A percentile compares a stretch with the other conserved stretches of the same genome.
Evolutionary conservation across 768 basidiomycete genomes (phyloP).

Genomic region (Rhizopogon vulgaris): DNA sequence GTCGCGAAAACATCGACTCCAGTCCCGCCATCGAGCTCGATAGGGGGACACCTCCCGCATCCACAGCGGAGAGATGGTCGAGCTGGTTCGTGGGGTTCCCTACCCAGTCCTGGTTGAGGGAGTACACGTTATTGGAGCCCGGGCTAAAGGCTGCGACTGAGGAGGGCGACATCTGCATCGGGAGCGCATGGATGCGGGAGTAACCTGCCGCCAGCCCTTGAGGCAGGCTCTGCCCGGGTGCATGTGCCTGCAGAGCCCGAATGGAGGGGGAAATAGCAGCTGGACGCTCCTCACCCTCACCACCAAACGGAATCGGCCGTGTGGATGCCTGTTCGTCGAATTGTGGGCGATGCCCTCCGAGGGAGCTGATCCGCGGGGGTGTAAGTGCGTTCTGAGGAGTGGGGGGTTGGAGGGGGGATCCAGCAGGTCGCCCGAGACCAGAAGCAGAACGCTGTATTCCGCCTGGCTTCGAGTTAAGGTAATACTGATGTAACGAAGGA

Average conservation of each 20-base stretch:
- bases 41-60: constrained; percentile 7
- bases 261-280: constrained; percentile 57
- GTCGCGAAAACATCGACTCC: constrained; percentile 50
- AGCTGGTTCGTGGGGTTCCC: constrained; percentile 17
- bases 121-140: constrained; percentile 24
- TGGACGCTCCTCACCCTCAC: constrained; percentile 20
- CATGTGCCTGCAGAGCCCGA: constrained; percentile 79
- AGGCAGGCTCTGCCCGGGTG: constrained; percentile 86
- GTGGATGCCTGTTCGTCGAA: constrained; percentile 7
- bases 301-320: constrained; percentile 22
- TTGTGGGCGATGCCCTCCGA: not conserved
- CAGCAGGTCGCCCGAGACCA: constrained; percentile 5
- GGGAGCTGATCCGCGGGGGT: constrained; percentile 17
- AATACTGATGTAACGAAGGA: constrained; percentile 63
- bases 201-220: constrained; percentile 90
- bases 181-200: constrained; percentile 78
- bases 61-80: constrained; percentile 13
- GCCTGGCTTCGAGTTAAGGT: constrained; percentile 43
- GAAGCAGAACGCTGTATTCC: constrained; percentile 22
- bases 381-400: not conserved
- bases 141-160: constrained; percentile 25
- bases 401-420: constrained; percentile 2
- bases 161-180: constrained; percentile 33
- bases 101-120: constrained; percentile 27
- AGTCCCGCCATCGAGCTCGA: constrained; percentile 25